Percentiles rank a stretch among this genome's conserved stretches.
phyloP scores from a whole-genome alignment of 805 yeast genomes.

The Millerozyma miso region DNA sequence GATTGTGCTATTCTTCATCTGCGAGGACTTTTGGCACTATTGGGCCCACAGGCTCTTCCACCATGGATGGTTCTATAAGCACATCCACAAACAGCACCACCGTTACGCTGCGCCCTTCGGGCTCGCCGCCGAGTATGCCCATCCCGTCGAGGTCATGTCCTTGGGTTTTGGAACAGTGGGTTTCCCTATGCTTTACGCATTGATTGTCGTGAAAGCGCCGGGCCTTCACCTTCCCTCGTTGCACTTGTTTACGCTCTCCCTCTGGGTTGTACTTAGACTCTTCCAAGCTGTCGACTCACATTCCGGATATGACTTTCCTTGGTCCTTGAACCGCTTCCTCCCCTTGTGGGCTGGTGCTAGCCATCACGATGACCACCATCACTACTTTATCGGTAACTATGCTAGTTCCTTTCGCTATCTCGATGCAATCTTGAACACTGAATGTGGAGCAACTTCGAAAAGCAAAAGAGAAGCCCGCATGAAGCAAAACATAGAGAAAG shows the following conservation, averaged over 20 bases:
- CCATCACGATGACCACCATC: slow-evolving; percentile 97
- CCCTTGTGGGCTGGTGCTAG: slow-evolving; percentile 99
- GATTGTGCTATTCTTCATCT: slow-evolving; percentile 69
- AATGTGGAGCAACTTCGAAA: slow-evolving; percentile 81
- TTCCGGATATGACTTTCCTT: slow-evolving; percentile 97
- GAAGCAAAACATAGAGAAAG: slow-evolving; percentile 49
- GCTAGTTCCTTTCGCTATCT: slow-evolving; percentile 96
- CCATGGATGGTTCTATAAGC: slow-evolving; percentile 82
- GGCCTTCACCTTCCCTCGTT: slow-evolving; percentile 32
- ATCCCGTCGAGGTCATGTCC: slow-evolving; percentile 87
- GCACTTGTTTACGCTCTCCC: slow-evolving; percentile 83
- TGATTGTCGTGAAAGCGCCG: slow-evolving; percentile 52
- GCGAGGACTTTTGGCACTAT: slow-evolving; percentile 97
- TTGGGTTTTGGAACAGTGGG: slow-evolving; percentile 97
- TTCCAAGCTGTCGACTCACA: slow-evolving; percentile 98
- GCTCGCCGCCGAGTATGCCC: slow-evolving; percentile 95
- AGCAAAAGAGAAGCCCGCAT: slow-evolving; percentile 64
- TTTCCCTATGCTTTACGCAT: slow-evolving; percentile 81
- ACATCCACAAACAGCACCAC: slow-evolving; percentile 96
- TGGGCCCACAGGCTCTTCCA: slow-evolving; percentile 92
- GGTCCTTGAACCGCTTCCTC: slow-evolving; percentile 86
- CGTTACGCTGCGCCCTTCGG: slow-evolving; percentile 98
- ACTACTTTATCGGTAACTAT: slow-evolving; percentile 91
- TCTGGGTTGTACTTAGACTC: slow-evolving; percentile 84
- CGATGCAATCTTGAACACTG: slow-evolving; percentile 87